phyloP scores from a whole-genome alignment of 306 rosid genomes.

The Lathyrus aphaca region DNA sequence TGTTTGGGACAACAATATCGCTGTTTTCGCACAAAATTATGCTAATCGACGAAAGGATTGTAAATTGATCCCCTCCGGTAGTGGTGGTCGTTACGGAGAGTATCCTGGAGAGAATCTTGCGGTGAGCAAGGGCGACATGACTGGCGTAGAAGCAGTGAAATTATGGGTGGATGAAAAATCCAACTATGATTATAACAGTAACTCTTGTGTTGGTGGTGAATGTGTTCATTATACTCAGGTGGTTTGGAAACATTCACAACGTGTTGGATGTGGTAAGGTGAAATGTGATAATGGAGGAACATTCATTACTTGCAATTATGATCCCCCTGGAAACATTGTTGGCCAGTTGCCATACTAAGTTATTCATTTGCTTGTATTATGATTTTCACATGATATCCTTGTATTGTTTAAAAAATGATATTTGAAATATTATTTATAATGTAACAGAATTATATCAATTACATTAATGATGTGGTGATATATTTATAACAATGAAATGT shows the following conservation, averaged over 20 bases:
- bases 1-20: slow-evolving; percentile 39
- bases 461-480: too few relatives aligned
- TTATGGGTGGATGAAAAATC: slow-evolving; percentile 49
- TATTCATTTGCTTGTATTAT: too few relatives aligned
- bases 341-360: background rate
- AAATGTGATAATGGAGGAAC: slow-evolving; percentile 49
- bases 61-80: slow-evolving; percentile 38
- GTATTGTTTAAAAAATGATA: too few relatives aligned
- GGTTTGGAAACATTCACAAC: slow-evolving; percentile 45
- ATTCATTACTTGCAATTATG: slow-evolving; percentile 50
- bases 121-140: background rate
- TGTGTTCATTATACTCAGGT: slow-evolving; percentile 57
- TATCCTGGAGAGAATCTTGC: slow-evolving; percentile 36
- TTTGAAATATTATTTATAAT: too few relatives aligned
- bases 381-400: too few relatives aligned
- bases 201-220: slow-evolving; percentile 42
- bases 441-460: too few relatives aligned
- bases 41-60: slow-evolving; percentile 42
- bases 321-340: slow-evolving; percentile 40
- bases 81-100: slow-evolving; percentile 29
- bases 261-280: slow-evolving; percentile 62
- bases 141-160: slow-evolving; percentile 33
- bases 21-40: slow-evolving; percentile 42
- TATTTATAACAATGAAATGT: too few relatives aligned
- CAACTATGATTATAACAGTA: slow-evolving; percentile 37